These are phyloP conservation scores for Phragmites australis DNA, from an alignment of 176 grass and related monocot genomes.

Conservation along the genomic window DNA sequence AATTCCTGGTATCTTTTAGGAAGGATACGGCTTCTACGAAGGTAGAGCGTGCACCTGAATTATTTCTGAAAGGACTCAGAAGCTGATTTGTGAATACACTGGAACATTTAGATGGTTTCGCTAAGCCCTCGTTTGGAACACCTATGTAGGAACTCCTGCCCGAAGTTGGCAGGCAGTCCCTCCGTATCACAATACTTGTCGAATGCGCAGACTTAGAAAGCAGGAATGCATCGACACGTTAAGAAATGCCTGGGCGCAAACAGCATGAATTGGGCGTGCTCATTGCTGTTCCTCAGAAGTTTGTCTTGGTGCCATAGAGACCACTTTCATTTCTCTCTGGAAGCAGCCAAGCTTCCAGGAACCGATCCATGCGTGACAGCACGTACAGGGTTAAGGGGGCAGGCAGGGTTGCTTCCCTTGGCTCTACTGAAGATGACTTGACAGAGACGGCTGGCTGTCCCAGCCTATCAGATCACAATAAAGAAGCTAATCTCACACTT, in stretches of 20 bases:
- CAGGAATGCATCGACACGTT: too few relatives aligned
- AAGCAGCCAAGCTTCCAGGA: background rate
- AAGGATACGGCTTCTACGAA: background rate
- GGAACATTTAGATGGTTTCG: too few relatives aligned
- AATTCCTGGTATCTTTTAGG: background rate
- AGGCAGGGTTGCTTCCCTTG: background rate
- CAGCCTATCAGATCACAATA: conserved; percentile 26
- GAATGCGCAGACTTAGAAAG: background rate
- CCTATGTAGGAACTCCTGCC: too few relatives aligned
- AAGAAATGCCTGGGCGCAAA: too few relatives aligned
- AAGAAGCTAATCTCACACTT: conserved; percentile 31
- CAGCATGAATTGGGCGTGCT: background rate
- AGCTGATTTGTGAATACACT: too few relatives aligned
- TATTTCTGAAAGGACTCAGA: too few relatives aligned
- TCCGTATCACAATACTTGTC: too few relatives aligned
- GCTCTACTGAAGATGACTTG: conserved; percentile 1
- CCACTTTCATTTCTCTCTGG: too few relatives aligned
- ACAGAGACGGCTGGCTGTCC: conserved; percentile 14
- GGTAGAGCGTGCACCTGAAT: too few relatives aligned
- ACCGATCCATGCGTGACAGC: conserved; percentile 4
- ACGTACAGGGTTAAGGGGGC: background rate
- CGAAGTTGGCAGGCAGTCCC: too few relatives aligned
- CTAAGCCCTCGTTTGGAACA: too few relatives aligned
- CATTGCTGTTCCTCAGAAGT: too few relatives aligned
- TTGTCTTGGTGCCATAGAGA: background rate